A percentile compares a stretch with the other conserved stretches of the same genome.
Conservation (phyloP, 2,329 filamentous ascomycete species). For the Fusarium chuoi region DNA sequence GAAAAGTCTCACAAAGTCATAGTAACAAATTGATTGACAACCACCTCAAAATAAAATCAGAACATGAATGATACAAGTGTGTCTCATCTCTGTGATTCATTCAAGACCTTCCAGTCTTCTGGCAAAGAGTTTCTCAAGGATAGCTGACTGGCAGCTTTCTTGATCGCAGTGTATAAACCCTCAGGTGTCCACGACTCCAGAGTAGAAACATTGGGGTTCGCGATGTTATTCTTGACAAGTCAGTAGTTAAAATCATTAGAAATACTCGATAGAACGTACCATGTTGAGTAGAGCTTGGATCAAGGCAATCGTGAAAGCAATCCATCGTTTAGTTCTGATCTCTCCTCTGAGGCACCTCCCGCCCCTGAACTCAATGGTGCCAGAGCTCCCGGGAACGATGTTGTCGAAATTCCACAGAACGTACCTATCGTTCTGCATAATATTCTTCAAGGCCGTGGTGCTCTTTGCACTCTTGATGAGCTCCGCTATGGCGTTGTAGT, state of each 20-base stretch:
- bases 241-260: accelerated
- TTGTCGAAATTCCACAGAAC: neutral
- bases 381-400: neutral
- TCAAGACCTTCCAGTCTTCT: neutral
- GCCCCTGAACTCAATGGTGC: neutral
- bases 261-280: neutral
- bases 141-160: neutral
- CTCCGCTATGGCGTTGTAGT: neutral
- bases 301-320: neutral
- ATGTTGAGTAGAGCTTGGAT: neutral
- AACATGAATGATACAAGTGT: neutral
- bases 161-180: neutral
- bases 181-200: neutral
- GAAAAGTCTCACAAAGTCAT: neutral
- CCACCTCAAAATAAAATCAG: no score
- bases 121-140: neutral
- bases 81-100: neutral
- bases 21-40: neutral
- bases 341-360: neutral
- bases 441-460: neutral
- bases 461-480: neutral
- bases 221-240: neutral
- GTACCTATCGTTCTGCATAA: neutral
- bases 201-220: neutral
- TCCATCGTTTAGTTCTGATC: neutral